Evolutionary conservation across 1,284 basidiomycete species (phyloP).

Genomic region (Marasmius oreades): DNA sequence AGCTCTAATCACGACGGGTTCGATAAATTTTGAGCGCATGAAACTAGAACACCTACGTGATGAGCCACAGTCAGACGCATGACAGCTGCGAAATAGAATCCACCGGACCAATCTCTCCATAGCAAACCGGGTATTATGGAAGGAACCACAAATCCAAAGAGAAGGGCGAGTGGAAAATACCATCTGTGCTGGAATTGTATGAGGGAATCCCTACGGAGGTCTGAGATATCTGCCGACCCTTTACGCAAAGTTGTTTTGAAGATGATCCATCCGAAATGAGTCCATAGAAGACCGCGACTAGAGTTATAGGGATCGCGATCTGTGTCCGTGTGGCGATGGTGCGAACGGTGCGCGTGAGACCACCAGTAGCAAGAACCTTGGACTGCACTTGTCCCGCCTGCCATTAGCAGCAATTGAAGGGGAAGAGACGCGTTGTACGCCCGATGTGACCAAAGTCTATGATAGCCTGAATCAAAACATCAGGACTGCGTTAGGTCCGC

Average conservation of each 20-base stretch:
- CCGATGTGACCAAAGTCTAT: constrained; percentile 89
- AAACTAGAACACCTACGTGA: constrained; percentile 56
- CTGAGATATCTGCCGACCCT: constrained; percentile 79
- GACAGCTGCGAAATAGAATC: constrained; percentile 74
- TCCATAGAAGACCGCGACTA: constrained; percentile 76
- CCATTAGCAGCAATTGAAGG: constrained; percentile 72
- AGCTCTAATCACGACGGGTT: constrained; percentile 43
- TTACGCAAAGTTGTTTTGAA: constrained; percentile 77
- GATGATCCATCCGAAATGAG: constrained; percentile 90
- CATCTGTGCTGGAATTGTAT: constrained; percentile 83
- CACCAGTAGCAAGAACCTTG: constrained; percentile 93
- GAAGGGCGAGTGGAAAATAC: constrained; percentile 63
- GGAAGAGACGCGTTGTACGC: constrained; percentile 79
- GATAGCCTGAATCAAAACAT: constrained; percentile 59
- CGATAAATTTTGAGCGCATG: constrained; percentile 9
- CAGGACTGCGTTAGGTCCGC: not conserved
- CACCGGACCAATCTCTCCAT: constrained; percentile 85
- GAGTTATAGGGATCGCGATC: constrained; percentile 90
- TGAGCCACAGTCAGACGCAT: constrained; percentile 70
- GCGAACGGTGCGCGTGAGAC: constrained; percentile 87
- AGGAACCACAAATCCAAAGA: constrained; percentile 77
- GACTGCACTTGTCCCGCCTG: constrained; percentile 82
- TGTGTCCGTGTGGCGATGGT: constrained; percentile 79
- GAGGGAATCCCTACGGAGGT: constrained; percentile 70
- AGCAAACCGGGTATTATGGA: constrained; percentile 69